Conservation (phyloP, 352 stramenopile species). For the Pythium guiyangense region DNA sequence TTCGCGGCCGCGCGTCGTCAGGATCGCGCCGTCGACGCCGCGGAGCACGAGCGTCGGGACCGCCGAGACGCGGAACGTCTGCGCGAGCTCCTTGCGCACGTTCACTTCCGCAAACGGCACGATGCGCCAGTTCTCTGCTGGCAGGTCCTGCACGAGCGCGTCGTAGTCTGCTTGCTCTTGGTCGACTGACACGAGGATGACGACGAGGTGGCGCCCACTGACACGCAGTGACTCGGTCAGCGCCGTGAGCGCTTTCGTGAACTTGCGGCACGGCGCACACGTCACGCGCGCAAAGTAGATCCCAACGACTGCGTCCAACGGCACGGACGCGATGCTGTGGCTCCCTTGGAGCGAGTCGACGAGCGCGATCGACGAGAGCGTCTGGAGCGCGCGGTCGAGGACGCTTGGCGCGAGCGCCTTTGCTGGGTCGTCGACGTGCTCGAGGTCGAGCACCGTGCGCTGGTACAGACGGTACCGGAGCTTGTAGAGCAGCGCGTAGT, state of each 20-base stretch:
- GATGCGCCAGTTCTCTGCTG: slow-evolving; percentile 53
- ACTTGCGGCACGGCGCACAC: slow-evolving; percentile 39
- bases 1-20: slow-evolving; percentile 71
- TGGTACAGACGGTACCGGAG: slow-evolving; percentile 65
- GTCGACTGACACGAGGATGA: slow-evolving; percentile 80
- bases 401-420: slow-evolving; percentile 41
- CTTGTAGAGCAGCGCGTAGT: slow-evolving; percentile 65
- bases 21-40: slow-evolving; percentile 39
- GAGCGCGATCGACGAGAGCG: slow-evolving; percentile 54
- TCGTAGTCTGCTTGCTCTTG: slow-evolving; percentile 55
- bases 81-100: slow-evolving; percentile 59
- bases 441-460: slow-evolving; percentile 47
- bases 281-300: slow-evolving; percentile 69
- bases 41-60: slow-evolving; percentile 65
- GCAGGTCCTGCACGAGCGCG: slow-evolving; percentile 47
- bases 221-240: slow-evolving; percentile 43
- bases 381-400: slow-evolving; percentile 53
- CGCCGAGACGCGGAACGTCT: slow-evolving; percentile 53
- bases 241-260: slow-evolving; percentile 44
- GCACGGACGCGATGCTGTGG: slow-evolving; percentile 45
- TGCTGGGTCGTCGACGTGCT: slow-evolving; percentile 47
- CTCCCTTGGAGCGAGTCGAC: slow-evolving; percentile 74
- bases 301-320: slow-evolving; percentile 52
- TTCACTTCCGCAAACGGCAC: slow-evolving; percentile 74
- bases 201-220: slow-evolving; percentile 41